Percentiles rank a stretch among this genome's conserved stretches.
Conservation (phyloP, 192 early-diverging fungal genomes). For the Umbelopsis ramanniana region DNA sequence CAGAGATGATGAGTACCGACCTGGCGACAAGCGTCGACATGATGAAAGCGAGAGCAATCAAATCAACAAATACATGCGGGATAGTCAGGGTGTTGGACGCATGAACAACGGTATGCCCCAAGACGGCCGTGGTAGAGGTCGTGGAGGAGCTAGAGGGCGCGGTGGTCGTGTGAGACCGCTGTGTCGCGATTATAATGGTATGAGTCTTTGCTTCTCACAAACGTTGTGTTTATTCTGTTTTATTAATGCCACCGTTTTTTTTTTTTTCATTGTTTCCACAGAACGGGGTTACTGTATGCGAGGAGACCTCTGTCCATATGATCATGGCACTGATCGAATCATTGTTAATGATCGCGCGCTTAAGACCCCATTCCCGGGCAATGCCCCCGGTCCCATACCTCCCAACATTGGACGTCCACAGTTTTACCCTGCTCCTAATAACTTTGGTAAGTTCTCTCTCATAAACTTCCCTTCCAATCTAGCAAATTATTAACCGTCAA, state of each 20-base stretch:
- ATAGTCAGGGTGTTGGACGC: slow-evolving; percentile 24
- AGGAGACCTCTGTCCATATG: slow-evolving; percentile 80
- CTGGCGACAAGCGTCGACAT: slow-evolving; percentile 29
- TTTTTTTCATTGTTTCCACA: slow-evolving; percentile 35
- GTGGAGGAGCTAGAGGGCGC: slow-evolving; percentile 42
- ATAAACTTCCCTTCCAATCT: neutral
- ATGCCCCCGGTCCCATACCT: slow-evolving; percentile 42
- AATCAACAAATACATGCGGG: slow-evolving; percentile 34
- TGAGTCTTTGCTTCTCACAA: neutral
- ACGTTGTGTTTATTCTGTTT: neutral
- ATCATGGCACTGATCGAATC: slow-evolving; percentile 74
- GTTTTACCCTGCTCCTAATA: slow-evolving; percentile 41
- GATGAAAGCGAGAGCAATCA: slow-evolving; percentile 28
- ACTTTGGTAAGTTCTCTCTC: neutral
- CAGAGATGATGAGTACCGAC: slow-evolving; percentile 37
- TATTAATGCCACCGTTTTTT: neutral
- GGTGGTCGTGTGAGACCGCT: slow-evolving; percentile 52
- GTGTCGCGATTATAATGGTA: slow-evolving; percentile 83
- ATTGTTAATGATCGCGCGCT: slow-evolving; percentile 61
- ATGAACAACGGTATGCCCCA: slow-evolving; percentile 32
- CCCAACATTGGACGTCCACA: slow-evolving; percentile 42
- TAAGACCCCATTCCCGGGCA: slow-evolving; percentile 42
- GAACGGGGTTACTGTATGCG: slow-evolving; percentile 82
- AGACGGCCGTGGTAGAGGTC: slow-evolving; percentile 38
- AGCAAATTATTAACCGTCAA: neutral